Evolutionary conservation across 2,329 filamentous ascomycete genomes (phyloP), one percentile per base, ranked within the genome.

Genomic region (Coleophoma eucalyptorum): DNA sequence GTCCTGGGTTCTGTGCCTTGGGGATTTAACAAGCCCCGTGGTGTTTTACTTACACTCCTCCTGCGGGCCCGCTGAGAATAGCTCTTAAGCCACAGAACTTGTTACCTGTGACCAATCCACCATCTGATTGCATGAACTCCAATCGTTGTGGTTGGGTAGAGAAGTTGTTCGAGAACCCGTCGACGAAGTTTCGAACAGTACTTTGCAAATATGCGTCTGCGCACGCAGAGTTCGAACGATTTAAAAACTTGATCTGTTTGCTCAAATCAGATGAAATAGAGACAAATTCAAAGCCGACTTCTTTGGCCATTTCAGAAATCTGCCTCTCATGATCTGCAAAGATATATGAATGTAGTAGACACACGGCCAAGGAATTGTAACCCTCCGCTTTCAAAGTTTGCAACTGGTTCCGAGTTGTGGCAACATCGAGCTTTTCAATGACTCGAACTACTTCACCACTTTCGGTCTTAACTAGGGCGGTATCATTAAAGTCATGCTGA

Each of bases 211-310:
- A 87, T 18, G 83, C 83, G 66, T 87, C 83, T n/a, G 83, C 83
- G 57, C 81, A 84, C 1, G 83, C 82, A 32, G 81, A 85, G 1
- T 81, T 86, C 6, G 80, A 80, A 58, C 84, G 68, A 5, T 84
- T 81, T 1, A 86, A 78, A 20, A 87, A 69, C 65, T 87, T 86
- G 66, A 87, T 86, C 83, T 86, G 86, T 4, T 83, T 82, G 80
- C 85, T 83, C 41, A 86, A 70, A 61, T 83, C 76, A 54, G 84
- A 81, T 49, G 80, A 84, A 37, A 86, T 65, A 56, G 79, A 83
- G 50, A 87, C 79, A 63, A 86, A 81, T 47, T 78, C 70, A 59
- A 87, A 87, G 1, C 84, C 83, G 54, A 86, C 80, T 20, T 84
- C 77, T 46, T 70, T 73, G 1, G 84, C 83, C 19, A 86, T 69